Base-by-base conservation (phyloP, 257 asterid species). In the Solanum tacnaense region DNA sequence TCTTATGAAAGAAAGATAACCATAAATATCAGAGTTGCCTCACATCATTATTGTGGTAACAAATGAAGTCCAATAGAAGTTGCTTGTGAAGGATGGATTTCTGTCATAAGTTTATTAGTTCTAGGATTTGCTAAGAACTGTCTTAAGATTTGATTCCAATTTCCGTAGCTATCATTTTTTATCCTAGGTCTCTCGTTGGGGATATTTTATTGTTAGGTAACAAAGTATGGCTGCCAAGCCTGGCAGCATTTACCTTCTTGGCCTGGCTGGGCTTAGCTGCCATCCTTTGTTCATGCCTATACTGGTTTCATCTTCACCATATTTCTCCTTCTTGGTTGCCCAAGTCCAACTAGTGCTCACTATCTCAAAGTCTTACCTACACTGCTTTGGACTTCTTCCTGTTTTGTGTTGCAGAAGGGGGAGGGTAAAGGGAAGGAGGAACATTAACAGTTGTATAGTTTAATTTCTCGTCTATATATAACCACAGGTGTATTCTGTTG, bases 401-500 rank as follows among this genome's bases (percentile, higher is more conserved):
- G 7, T 76, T 76, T 76, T 76, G 34, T 38, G 86, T 49, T 82
- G 44, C 68, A 82, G 86, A 82, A 31, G 86, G 2, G 25, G 65
- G 67, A 46, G 27, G 83, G 39, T 46, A 46, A 20, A 29, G 27
- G 86, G 29, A 49, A 49, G 29, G 38, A 29, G 70, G 86, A 49
- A 29, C 70, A 49, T 49, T 62, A 58, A 49, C 44, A 82, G 32
- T 49, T 31, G 44, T 31, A 3, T 86, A 87, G 83, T 36, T 88
- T 87, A 38, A 74, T 88, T 87, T 89, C 67, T 86, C 83, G 72
- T 87, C 60, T 88, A 73, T 84, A 49, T 76, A 27, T 67, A 36
- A 86, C 88, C 60, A 18, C 89, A 97, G 99, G 98, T 97, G 89
- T 97, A 91, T 91, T 86, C 96, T 87, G 98, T 96, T 90, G 98